Percentiles rank a stretch among this genome's conserved stretches.
These are phyloP conservation scores for Cerrena zonata DNA, from an alignment of 1,284 basidiomycete genomes.

Conservation along the genomic window DNA sequence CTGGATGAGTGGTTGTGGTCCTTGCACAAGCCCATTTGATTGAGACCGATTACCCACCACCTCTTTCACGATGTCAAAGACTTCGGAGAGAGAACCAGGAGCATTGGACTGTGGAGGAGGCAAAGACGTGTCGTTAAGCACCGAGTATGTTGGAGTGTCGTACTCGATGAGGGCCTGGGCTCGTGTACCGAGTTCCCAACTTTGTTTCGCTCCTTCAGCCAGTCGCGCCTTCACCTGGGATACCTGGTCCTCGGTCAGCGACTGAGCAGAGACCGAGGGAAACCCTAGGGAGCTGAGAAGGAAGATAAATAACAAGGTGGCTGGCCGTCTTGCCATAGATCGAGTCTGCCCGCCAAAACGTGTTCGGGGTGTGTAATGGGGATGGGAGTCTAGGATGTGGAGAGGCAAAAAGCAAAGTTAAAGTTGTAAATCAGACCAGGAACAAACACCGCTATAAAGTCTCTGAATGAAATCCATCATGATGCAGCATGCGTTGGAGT, in stretches of 20 bases:
- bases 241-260: constrained; percentile 31
- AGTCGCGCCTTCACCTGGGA: constrained; percentile 37
- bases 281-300: not conserved
- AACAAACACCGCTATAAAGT: too few species aligned
- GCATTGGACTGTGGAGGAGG: constrained; percentile 34
- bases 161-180: constrained; percentile 68
- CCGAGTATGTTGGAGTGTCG: constrained; percentile 57
- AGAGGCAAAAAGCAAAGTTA: too few species aligned
- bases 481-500: too few species aligned
- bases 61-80: constrained; percentile 52
- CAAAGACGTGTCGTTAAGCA: constrained; percentile 42
- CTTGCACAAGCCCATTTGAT: constrained; percentile 36
- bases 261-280: constrained; percentile 19
- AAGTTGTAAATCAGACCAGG: too few species aligned
- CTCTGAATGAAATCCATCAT: too few species aligned
- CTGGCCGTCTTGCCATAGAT: not conserved
- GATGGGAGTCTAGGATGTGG: not conserved
- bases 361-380: not conserved
- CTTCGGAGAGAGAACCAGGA: constrained; percentile 41
- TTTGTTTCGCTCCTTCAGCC: constrained; percentile 42
- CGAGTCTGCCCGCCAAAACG: too few species aligned
- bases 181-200: constrained; percentile 82
- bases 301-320: not conserved
- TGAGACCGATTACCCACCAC: constrained; percentile 45
- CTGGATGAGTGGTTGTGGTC: constrained; percentile 46